phyloP scores from a whole-genome alignment of 768 basidiomycete genomes.

The Calocera viscosa region DNA sequence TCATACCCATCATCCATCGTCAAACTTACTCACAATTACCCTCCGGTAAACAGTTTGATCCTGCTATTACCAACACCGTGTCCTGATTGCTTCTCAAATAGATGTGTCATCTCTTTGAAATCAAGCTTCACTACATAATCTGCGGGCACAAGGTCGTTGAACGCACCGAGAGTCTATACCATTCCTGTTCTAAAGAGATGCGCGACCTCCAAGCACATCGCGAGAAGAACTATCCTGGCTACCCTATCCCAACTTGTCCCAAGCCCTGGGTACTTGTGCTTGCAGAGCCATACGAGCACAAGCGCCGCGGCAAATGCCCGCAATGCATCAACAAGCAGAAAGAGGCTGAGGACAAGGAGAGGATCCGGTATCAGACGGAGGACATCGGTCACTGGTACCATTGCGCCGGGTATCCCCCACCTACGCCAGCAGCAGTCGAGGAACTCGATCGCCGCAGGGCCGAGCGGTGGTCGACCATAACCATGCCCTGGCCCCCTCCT shows the following conservation, averaged over 20 bases:
- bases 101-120: neutral
- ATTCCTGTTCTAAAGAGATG: neutral
- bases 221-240: neutral
- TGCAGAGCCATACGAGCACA: neutral
- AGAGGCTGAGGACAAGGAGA: neutral
- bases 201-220: neutral
- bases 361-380: neutral
- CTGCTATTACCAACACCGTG: no score
- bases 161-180: neutral
- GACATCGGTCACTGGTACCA: neutral
- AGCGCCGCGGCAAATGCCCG: neutral
- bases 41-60: no score
- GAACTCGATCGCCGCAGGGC: no score
- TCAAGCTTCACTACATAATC: neutral
- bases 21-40: no score
- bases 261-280: neutral
- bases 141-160: neutral
- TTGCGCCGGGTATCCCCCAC: no score
- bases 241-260: neutral
- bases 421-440: no score
- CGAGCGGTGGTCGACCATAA: no score
- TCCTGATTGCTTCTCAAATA: neutral
- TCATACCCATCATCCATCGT: no score
- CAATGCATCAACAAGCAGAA: neutral
- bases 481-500: no score